Evolutionary conservation across 768 basidiomycete species (phyloP).

Genomic region (Rhizopogon rudus): DNA sequence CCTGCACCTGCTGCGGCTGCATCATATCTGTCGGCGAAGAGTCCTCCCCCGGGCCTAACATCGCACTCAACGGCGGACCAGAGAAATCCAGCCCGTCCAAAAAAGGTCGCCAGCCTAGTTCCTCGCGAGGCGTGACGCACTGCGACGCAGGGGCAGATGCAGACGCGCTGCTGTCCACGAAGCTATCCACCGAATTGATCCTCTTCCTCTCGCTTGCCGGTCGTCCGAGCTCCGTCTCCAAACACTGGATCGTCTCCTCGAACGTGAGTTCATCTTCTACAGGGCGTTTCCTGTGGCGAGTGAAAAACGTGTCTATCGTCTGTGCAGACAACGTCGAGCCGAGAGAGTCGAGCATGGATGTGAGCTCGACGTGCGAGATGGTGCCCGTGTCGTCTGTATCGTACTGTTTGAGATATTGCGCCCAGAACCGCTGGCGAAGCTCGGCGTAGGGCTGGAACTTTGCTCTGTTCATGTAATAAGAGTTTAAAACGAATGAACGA

Average conservation of each 20-base stretch:
- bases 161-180: slow-evolving; percentile 42
- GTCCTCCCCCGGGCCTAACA: slow-evolving; percentile 21
- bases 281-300: slow-evolving; percentile 57
- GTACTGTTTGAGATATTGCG: slow-evolving; percentile 83
- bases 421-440: slow-evolving; percentile 87
- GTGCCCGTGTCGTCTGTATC: slow-evolving; percentile 77
- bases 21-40: slow-evolving; percentile 19
- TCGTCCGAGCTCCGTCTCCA: slow-evolving; percentile 80
- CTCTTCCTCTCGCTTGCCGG: slow-evolving; percentile 68
- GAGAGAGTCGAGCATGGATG: slow-evolving; percentile 94
- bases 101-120: slow-evolving; percentile 33
- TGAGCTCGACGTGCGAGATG: slow-evolving; percentile 81
- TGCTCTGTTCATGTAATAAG: slow-evolving; percentile 43
- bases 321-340: slow-evolving; percentile 82
- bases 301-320: slow-evolving; percentile 83
- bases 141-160: slow-evolving; percentile 13
- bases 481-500: background rate
- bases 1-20: slow-evolving; percentile 8
- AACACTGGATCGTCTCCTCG: slow-evolving; percentile 75
- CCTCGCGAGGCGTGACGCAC: slow-evolving; percentile 39
- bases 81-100: slow-evolving; percentile 61
- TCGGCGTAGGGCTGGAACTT: slow-evolving; percentile 95
- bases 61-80: slow-evolving; percentile 38
- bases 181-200: slow-evolving; percentile 44
- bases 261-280: slow-evolving; percentile 68